Conservation (phyloP, 352 stramenopile genomes). For the Phytophthora lateralis region DNA sequence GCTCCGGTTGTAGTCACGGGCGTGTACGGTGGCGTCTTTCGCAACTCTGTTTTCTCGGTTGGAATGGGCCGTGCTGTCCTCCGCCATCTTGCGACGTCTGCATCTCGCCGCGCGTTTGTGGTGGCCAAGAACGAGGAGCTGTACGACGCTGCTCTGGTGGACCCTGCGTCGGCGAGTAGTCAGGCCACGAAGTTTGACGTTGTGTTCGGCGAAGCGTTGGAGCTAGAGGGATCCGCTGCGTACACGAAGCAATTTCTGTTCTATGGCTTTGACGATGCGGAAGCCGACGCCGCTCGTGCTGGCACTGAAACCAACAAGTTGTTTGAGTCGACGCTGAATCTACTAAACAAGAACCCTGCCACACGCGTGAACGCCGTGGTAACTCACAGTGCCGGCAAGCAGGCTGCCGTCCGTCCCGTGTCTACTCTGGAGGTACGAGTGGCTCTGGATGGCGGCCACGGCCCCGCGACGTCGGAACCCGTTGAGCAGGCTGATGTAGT, state of each 20-base stretch:
- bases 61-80: constrained; percentile 75
- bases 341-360: constrained; percentile 70
- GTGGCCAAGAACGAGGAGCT: constrained; percentile 79
- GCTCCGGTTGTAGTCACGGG: constrained; percentile 59
- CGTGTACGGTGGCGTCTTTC: constrained; percentile 73
- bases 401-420: constrained; percentile 35
- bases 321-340: constrained; percentile 50
- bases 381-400: constrained; percentile 47
- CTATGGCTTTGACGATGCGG: constrained; percentile 86
- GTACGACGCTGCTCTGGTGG: constrained; percentile 60
- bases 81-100: constrained; percentile 47
- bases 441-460: constrained; percentile 46
- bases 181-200: constrained; percentile 66
- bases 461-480: constrained; percentile 42
- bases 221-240: constrained; percentile 45
- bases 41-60: constrained; percentile 64
- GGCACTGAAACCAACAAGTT: constrained; percentile 34
- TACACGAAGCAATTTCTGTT: constrained; percentile 92
- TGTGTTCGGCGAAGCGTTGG: constrained; percentile 50
- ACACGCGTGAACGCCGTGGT: constrained; percentile 68
- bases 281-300: constrained; percentile 49
- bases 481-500: constrained; percentile 64
- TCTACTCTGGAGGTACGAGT: constrained; percentile 66
- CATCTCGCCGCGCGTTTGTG: constrained; percentile 68
- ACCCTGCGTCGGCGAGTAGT: constrained; percentile 29